Conservation (phyloP, 352 stramenopile species). For the Globisporangium acanthophoron region DNA sequence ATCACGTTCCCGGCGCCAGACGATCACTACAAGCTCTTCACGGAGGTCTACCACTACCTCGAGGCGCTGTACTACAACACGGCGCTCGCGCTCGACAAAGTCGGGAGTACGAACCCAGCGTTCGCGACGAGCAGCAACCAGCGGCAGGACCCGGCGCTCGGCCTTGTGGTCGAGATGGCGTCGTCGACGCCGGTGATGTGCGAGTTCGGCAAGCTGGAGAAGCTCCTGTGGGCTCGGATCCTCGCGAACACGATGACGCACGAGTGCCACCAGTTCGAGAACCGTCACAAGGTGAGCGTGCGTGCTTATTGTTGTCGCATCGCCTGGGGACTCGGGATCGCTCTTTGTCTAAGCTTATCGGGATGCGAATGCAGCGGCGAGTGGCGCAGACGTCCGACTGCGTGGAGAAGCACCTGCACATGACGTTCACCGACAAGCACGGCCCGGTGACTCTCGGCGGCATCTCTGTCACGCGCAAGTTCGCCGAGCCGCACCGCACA, state of each 20-base stretch:
- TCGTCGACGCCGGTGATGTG: slow-evolving; percentile 1
- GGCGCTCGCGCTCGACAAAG: background rate
- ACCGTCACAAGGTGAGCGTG: background rate
- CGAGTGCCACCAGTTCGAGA: background rate
- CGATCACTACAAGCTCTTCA: background rate
- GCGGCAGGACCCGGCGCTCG: background rate
- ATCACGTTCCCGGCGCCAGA: background rate
- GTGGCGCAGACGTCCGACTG: background rate
- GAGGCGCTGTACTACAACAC: slow-evolving; percentile 2
- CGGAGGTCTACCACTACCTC: slow-evolving; percentile 1
- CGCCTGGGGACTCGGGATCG: background rate
- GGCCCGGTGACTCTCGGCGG: background rate
- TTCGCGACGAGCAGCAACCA: background rate
- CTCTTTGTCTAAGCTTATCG: too few relatives aligned
- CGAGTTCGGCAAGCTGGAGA: background rate
- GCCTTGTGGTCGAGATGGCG: background rate
- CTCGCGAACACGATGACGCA: background rate
- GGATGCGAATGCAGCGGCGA: background rate
- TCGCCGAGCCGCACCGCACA: background rate
- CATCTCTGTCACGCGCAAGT: background rate
- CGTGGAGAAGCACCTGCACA: slow-evolving; percentile 1
- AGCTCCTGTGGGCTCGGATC: background rate
- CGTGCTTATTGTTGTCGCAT: background rate
- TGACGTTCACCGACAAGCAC: background rate
- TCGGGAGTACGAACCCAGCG: background rate